phyloP scores from a whole-genome alignment of 2,329 filamentous ascomycete genomes.

The Fusarium penzigii region DNA sequence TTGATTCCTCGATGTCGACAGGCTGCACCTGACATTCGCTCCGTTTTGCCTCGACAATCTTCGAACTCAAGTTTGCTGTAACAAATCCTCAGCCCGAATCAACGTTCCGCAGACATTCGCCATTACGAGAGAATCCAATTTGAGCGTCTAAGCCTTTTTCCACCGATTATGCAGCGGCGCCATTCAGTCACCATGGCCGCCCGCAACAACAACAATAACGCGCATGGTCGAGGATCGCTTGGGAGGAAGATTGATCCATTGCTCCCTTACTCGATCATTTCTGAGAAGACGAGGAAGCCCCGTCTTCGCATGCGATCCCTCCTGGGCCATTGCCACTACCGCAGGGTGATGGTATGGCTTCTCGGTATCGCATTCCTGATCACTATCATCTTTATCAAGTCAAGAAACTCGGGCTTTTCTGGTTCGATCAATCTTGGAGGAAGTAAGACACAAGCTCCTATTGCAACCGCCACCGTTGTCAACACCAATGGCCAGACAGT shows the following conservation, averaged over 20 bases:
- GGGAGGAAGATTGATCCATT: constrained; percentile 36
- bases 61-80: constrained; percentile 10
- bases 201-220: constrained; percentile 33
- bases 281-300: constrained; percentile 36
- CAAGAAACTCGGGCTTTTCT: constrained; percentile 28
- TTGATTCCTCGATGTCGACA: constrained; percentile 29
- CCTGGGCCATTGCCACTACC: constrained; percentile 54
- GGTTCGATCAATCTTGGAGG: constrained; percentile 25
- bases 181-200: constrained; percentile 36
- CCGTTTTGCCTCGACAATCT: constrained; percentile 20
- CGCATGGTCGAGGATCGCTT: constrained; percentile 27
- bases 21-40: constrained; percentile 28
- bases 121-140: constrained; percentile 11
- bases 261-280: constrained; percentile 34
- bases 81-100: constrained; percentile 13
- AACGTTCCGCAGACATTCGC: constrained; percentile 3
- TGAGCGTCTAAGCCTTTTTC: constrained; percentile 22
- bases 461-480: constrained; percentile 29
- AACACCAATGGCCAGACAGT: constrained; percentile 30
- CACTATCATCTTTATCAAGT: constrained; percentile 42
- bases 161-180: constrained; percentile 32
- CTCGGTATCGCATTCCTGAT: constrained; percentile 44
- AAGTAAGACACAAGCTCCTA: constrained; percentile 23
- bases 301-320: constrained; percentile 46
- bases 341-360: constrained; percentile 53